phyloP scores from a whole-genome alignment of 345 rosid species.

The Salix caprea region DNA sequence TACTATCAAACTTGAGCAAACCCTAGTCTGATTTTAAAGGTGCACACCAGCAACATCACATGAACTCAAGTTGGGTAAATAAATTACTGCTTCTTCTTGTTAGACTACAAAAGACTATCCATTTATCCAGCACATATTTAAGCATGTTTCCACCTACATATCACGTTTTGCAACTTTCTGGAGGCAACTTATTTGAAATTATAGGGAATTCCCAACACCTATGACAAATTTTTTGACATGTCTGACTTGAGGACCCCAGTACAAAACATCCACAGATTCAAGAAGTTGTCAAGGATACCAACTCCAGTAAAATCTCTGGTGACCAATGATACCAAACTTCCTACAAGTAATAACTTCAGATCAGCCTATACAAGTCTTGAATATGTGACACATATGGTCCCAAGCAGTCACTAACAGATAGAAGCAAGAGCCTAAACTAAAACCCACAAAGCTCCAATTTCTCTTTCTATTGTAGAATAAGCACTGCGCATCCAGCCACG shows the following conservation, averaged over 20 bases:
- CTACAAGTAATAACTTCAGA: background rate
- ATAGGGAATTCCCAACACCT: background rate
- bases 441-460: background rate
- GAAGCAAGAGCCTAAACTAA: background rate
- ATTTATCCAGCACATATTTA: background rate
- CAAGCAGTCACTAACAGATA: background rate
- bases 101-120: background rate
- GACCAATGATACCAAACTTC: background rate
- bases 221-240: background rate
- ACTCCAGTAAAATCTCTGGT: background rate
- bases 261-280: background rate
- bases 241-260: background rate
- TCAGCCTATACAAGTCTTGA: background rate
- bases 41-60: background rate
- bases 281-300: background rate
- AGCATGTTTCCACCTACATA: background rate
- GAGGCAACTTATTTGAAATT: background rate
- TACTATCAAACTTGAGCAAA: background rate
- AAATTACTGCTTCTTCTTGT: background rate
- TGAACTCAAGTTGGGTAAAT: background rate
- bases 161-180: background rate
- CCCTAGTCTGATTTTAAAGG: background rate
- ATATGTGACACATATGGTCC: background rate
- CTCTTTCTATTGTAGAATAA: background rate
- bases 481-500: background rate